These are phyloP conservation scores for Arthrobotrys entomopaga DNA, from an alignment of 2,329 filamentous ascomycete species.

Conservation along the genomic window DNA sequence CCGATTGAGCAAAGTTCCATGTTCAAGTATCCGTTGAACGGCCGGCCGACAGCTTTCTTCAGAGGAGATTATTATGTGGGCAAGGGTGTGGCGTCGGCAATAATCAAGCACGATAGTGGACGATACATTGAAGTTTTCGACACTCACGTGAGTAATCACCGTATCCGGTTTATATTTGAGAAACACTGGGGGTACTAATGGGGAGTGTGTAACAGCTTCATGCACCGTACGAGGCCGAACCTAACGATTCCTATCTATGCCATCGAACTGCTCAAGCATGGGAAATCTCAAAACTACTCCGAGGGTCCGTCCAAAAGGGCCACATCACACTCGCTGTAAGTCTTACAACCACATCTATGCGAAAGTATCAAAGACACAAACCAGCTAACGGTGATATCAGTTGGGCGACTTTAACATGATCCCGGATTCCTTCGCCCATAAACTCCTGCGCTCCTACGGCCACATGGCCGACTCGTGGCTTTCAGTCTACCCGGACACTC, in stretches of 20 bases:
- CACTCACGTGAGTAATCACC: slow-evolving; percentile 73
- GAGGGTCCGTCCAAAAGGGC: slow-evolving; percentile 79
- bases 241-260: slow-evolving; percentile 84
- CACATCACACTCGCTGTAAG: slow-evolving; percentile 77
- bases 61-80: slow-evolving; percentile 96
- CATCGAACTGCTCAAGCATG: slow-evolving; percentile 93
- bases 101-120: slow-evolving; percentile 72
- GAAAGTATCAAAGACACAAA: not conserved
- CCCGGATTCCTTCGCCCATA: slow-evolving; percentile 84
- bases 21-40: slow-evolving; percentile 88
- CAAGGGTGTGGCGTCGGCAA: slow-evolving; percentile 88
- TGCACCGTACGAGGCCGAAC: slow-evolving; percentile 80
- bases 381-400: slow-evolving; percentile 1
- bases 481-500: slow-evolving; percentile 82
- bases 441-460: slow-evolving; percentile 80
- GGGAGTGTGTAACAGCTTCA: slow-evolving; percentile 69
- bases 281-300: slow-evolving; percentile 91
- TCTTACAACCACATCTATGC: not conserved
- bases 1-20: slow-evolving; percentile 90
- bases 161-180: slow-evolving; percentile 7
- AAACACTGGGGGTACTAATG: not conserved
- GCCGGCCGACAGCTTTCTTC: slow-evolving; percentile 91
- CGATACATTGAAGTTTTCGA: slow-evolving; percentile 84
- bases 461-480: slow-evolving; percentile 87
- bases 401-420: slow-evolving; percentile 97